These are phyloP conservation scores for Paramecium sonneborni DNA, from an alignment of 73 alveolate genomes.

Conservation along the genomic window DNA sequence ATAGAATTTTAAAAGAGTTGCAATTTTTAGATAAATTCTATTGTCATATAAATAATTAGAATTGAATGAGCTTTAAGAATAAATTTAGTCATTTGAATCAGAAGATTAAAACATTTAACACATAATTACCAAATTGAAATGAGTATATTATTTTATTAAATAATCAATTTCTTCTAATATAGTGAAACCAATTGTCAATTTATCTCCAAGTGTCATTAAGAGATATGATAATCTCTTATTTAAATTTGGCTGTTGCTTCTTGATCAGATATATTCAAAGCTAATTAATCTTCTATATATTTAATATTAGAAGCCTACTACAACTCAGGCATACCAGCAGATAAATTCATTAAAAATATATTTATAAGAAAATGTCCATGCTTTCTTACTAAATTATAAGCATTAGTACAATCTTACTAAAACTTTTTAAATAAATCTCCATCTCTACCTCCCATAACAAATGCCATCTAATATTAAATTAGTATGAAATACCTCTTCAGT, in stretches of 20 bases:
- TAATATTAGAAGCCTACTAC: conserved; percentile 77
- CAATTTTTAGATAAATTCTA: not conserved
- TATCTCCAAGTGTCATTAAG: conserved; percentile 72
- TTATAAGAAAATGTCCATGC: conserved; percentile 79
- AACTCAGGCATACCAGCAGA: conserved; percentile 95
- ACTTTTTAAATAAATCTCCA: conserved; percentile 74
- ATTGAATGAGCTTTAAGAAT: not conserved
- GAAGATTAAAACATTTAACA: conserved; percentile 1
- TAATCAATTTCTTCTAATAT: conserved; percentile 48
- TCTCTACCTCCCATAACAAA: conserved; percentile 90
- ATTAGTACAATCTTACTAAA: conserved; percentile 79
- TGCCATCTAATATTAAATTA: conserved; percentile 78
- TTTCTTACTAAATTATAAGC: conserved; percentile 90
- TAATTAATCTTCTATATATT: conserved; percentile 71
- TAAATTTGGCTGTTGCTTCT: conserved; percentile 81
- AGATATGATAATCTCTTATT: conserved; percentile 72
- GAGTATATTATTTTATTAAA: not conserved
- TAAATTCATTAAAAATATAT: conserved; percentile 89
- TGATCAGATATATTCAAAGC: conserved; percentile 71
- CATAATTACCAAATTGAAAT: not conserved
- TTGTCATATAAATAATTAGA: not conserved
- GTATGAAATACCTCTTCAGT: conserved; percentile 78
- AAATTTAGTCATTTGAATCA: not conserved
- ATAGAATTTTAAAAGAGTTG: not conserved
- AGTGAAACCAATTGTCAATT: conserved; percentile 73